Conservation (phyloP, 352 stramenopile species). For the Pythium volutum region DNA sequence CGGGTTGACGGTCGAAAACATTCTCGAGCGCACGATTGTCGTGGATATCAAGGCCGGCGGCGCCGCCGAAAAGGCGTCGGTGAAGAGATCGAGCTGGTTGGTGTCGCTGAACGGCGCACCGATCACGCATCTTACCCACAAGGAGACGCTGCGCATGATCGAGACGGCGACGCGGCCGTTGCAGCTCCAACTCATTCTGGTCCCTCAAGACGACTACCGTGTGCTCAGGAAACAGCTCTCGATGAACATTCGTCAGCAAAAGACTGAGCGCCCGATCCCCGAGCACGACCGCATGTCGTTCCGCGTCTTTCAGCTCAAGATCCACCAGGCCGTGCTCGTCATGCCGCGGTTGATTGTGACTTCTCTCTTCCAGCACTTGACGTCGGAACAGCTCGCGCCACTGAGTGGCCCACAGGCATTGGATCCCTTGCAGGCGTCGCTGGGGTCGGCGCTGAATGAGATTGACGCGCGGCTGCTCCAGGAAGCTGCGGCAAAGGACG, state of each 20-base stretch:
- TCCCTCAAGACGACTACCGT: slow-evolving; percentile 75
- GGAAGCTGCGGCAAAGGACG: slow-evolving; percentile 55
- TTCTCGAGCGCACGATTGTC: slow-evolving; percentile 84
- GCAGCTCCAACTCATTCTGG: slow-evolving; percentile 65
- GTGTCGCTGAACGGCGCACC: slow-evolving; percentile 71
- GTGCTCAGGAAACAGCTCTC: slow-evolving; percentile 67
- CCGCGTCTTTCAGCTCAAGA: slow-evolving; percentile 82
- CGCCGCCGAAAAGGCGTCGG: slow-evolving; percentile 63
- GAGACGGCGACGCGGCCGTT: slow-evolving; percentile 70
- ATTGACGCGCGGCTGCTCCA: slow-evolving; percentile 54
- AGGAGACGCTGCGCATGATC: slow-evolving; percentile 83
- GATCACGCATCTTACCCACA: slow-evolving; percentile 82
- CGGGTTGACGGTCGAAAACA: slow-evolving; percentile 88
- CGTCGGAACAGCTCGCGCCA: slow-evolving; percentile 40
- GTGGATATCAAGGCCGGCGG: slow-evolving; percentile 85
- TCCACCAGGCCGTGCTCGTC: slow-evolving; percentile 71
- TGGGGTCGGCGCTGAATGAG: slow-evolving; percentile 31
- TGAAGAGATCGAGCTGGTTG: slow-evolving; percentile 85
- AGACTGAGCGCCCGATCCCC: slow-evolving; percentile 75
- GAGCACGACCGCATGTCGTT: slow-evolving; percentile 87
- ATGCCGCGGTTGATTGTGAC: slow-evolving; percentile 66
- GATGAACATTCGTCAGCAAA: slow-evolving; percentile 84
- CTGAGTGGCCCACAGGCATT: slow-evolving; percentile 17
- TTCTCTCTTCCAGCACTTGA: slow-evolving; percentile 77
- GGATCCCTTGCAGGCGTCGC: slow-evolving; percentile 33